These are phyloP conservation scores for Amniculicola lignicola DNA, from an alignment of 495 filamentous ascomycete species.

Conservation along the genomic window DNA sequence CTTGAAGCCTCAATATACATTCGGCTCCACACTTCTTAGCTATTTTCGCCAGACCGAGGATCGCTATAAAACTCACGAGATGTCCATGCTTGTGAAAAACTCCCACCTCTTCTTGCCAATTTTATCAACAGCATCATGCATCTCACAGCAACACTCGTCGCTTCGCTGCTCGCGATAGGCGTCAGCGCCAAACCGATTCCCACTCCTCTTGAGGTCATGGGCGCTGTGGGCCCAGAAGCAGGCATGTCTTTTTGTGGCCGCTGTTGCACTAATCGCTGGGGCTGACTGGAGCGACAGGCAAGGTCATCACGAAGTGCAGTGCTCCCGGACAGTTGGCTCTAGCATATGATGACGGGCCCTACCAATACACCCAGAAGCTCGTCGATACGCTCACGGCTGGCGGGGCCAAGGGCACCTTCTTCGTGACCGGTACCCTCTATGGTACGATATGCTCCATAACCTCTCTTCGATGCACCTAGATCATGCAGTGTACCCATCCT, in stretches of 20 bases:
- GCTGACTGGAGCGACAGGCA: no score
- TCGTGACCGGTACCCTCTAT: conserved; percentile 56
- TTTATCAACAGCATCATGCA: conserved; percentile 5
- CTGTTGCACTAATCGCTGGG: no score
- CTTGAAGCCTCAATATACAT: background rate
- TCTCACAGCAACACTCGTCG: conserved; percentile 11
- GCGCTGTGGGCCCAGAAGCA: conserved; percentile 18
- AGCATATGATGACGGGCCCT: conserved; percentile 34
- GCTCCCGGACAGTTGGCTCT: conserved; percentile 22
- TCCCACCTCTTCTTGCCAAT: background rate
- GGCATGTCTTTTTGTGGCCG: no score
- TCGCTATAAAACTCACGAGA: background rate
- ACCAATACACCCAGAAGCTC: conserved; percentile 28
- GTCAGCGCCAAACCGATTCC: conserved; percentile 11
- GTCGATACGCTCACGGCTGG: conserved; percentile 31
- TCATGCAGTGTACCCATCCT: no score
- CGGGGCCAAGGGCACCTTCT: conserved; percentile 52
- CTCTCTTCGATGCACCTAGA: no score
- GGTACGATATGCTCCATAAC: conserved; percentile 18
- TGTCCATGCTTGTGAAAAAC: background rate
- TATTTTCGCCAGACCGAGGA: background rate
- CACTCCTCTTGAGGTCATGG: conserved; percentile 20
- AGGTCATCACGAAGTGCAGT: conserved; percentile 28
- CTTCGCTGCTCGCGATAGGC: conserved; percentile 18
- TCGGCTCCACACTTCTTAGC: background rate